phyloP scores from a whole-genome alignment of 495 filamentous ascomycete species.

The Xylaria castorea region DNA sequence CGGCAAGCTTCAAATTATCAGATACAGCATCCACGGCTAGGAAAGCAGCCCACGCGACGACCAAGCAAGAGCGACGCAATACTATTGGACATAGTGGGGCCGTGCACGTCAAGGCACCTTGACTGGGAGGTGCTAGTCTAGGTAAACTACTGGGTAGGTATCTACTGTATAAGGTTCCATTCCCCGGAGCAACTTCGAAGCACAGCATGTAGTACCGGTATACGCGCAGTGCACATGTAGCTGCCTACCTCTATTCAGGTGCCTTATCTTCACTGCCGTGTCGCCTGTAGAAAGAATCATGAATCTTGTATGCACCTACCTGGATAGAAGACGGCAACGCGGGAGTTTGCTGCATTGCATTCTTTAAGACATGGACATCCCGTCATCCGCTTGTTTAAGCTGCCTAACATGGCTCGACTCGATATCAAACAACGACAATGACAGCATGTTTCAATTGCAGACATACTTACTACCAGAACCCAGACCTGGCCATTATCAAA shows the following conservation, averaged over 20 bases:
- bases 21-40: not conserved
- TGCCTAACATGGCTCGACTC: not conserved
- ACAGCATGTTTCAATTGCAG: not conserved
- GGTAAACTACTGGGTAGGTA: too few relatives aligned
- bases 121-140: too few relatives aligned
- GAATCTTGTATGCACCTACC: not conserved
- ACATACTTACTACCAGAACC: not conserved
- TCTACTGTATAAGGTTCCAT: not conserved
- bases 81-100: slow-evolving; percentile 7
- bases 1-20: not conserved
- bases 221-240: too few relatives aligned
- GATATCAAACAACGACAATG: too few relatives aligned
- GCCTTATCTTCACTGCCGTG: not conserved
- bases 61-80: slow-evolving; percentile 9
- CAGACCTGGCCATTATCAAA: not conserved
- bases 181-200: not conserved
- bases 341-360: not conserved
- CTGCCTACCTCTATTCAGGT: not conserved
- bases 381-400: not conserved
- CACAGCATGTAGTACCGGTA: too few relatives aligned
- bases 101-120: not conserved
- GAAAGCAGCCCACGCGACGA: slow-evolving; percentile 12
- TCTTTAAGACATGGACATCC: not conserved
- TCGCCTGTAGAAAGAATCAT: not conserved
- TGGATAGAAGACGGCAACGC: not conserved